Percentiles rank a stretch among this genome's conserved stretches.
Evolutionary conservation across 805 yeast species (phyloP).

Genomic region (Ogataea methylovora): DNA sequence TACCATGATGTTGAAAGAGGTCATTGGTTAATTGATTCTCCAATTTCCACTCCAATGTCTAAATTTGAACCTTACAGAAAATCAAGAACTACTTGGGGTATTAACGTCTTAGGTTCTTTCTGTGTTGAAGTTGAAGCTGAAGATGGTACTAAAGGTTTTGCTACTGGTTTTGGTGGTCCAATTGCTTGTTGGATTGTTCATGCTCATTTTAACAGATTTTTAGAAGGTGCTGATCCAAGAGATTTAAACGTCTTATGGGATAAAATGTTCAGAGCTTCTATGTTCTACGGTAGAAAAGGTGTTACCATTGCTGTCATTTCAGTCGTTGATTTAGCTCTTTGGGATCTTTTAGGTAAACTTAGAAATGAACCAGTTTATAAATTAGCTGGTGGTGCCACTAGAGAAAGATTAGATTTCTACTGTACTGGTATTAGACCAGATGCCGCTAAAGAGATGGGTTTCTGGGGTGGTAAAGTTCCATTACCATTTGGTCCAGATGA

Average conservation of each 20-base stretch:
- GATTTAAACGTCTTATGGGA: constrained; percentile 39
- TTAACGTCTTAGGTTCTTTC: constrained; percentile 43
- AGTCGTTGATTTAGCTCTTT: constrained; percentile 40
- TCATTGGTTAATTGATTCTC: constrained; percentile 42
- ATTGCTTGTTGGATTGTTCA: constrained; percentile 41
- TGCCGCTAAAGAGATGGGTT: constrained; percentile 42
- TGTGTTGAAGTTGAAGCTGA: constrained; percentile 40
- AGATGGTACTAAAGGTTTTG: constrained; percentile 43
- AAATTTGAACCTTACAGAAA: constrained; percentile 36
- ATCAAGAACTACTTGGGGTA: constrained; percentile 42
- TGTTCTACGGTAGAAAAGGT: constrained; percentile 47
- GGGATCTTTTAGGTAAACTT: constrained; percentile 44
- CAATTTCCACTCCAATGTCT: constrained; percentile 43
- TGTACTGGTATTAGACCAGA: constrained; percentile 42
- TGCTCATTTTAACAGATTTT: constrained; percentile 38
- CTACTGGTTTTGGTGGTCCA: constrained; percentile 48
- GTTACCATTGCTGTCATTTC: constrained; percentile 38
- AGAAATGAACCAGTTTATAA: constrained; percentile 45
- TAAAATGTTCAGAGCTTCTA: constrained; percentile 39
- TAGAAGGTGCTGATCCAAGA: constrained; percentile 40
- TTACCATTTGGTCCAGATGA: constrained; percentile 45
- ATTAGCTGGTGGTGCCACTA: constrained; percentile 44
- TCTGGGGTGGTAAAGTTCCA: constrained; percentile 48
- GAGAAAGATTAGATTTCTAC: constrained; percentile 37
- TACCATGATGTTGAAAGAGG: constrained; percentile 42